Evolutionary conservation across 805 yeast genomes (phyloP).

Genomic region (Candida hispaniensis): DNA sequence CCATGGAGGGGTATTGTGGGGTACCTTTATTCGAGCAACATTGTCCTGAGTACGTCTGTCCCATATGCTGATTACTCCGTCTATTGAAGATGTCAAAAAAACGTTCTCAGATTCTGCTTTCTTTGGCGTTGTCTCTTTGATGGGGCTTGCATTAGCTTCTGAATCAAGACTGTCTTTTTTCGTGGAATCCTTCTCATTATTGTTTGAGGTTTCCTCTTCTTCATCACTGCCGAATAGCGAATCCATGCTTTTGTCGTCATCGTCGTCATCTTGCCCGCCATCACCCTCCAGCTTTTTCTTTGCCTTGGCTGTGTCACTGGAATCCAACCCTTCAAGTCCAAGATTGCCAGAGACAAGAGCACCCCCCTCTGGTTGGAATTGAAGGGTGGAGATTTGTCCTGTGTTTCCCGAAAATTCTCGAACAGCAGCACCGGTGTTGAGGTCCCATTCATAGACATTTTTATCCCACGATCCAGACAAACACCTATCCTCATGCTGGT

Average conservation of each 20-base stretch:
- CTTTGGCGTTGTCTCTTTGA: slow-evolving; percentile 4
- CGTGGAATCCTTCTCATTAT: slow-evolving; percentile 7
- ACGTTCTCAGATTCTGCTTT: slow-evolving; percentile 27
- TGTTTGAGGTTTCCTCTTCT: slow-evolving; percentile 27
- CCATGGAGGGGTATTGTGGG: slow-evolving; percentile 82
- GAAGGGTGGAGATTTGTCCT: slow-evolving; percentile 72
- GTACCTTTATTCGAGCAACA: slow-evolving; percentile 42
- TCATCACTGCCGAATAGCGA: slow-evolving; percentile 52
- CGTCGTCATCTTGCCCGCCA: slow-evolving; percentile 19
- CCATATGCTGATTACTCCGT: slow-evolving; percentile 77
- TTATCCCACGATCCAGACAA: slow-evolving; percentile 90
- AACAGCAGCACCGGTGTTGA: slow-evolving; percentile 52
- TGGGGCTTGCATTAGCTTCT: slow-evolving; percentile 5
- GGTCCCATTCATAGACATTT: slow-evolving; percentile 71
- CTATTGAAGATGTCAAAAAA: slow-evolving; percentile 70
- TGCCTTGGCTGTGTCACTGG: slow-evolving; percentile 18
- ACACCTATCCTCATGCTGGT: slow-evolving; percentile 49
- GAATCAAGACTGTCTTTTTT: slow-evolving; percentile 2
- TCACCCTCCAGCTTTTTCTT: slow-evolving; percentile 15
- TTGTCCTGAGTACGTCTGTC: slow-evolving; percentile 46
- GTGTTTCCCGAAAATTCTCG: slow-evolving; percentile 45
- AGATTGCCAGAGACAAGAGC: slow-evolving; percentile 20
- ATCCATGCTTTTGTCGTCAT: slow-evolving; percentile 33
- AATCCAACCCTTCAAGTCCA: slow-evolving; percentile 20
- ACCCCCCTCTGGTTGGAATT: slow-evolving; percentile 37